Conservation (phyloP, 2,329 filamentous ascomycete genomes). For the Amesomyces nigricolor region DNA sequence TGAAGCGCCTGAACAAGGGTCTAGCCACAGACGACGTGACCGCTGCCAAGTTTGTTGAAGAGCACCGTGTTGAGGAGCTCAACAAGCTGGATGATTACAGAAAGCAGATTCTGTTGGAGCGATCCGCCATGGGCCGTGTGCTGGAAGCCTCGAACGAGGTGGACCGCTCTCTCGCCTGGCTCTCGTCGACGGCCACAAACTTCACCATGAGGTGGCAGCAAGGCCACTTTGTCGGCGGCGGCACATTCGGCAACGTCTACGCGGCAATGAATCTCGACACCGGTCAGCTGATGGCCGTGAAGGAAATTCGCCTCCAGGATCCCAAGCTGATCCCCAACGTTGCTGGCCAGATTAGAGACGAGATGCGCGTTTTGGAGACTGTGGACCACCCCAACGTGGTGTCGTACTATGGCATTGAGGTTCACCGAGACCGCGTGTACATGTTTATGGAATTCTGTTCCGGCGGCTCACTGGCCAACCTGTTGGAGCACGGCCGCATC, state of each 20-base stretch:
- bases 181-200: constrained; percentile 91
- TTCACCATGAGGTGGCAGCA: constrained; percentile 97
- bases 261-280: constrained; percentile 96
- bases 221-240: constrained; percentile 94
- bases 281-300: constrained; percentile 95
- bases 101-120: constrained; percentile 74
- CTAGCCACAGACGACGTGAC: constrained; percentile 74
- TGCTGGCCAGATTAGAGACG: constrained; percentile 87
- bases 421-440: constrained; percentile 98
- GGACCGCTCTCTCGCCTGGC: constrained; percentile 86
- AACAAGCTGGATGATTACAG: constrained; percentile 71
- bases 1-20: constrained; percentile 73
- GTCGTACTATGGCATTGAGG: constrained; percentile 95
- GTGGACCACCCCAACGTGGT: constrained; percentile 97
- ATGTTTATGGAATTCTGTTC: constrained; percentile 99
- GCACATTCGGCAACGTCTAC: constrained; percentile 96
- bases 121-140: constrained; percentile 82
- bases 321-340: constrained; percentile 93
- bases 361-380: constrained; percentile 94
- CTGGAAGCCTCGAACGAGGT: constrained; percentile 93
- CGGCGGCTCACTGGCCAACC: constrained; percentile 80
- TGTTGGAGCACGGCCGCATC: constrained; percentile 92
- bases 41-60: constrained; percentile 66
- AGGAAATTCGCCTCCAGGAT: constrained; percentile 95
- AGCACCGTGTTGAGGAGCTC: constrained; percentile 69